Evolutionary conservation across 192 early-diverging fungal species (phyloP).

Genomic region (Mortierella claussenii): DNA sequence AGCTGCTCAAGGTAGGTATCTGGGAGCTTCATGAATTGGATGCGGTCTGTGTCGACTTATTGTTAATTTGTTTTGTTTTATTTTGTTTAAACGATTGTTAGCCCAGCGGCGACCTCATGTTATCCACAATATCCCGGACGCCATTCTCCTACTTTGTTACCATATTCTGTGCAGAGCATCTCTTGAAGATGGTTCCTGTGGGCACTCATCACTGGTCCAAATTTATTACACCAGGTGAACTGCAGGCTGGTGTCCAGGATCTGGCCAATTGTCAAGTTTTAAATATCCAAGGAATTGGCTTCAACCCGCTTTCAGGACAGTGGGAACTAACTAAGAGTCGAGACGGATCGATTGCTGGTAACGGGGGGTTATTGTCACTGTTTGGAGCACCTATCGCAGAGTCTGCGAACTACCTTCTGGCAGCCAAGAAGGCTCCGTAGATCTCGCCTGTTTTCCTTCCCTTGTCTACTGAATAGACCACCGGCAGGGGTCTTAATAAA

Average conservation of each 20-base stretch:
- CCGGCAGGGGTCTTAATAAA: not conserved
- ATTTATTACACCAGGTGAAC: slow-evolving; percentile 85
- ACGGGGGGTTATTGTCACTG: slow-evolving; percentile 24
- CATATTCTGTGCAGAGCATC: slow-evolving; percentile 83
- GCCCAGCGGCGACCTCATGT: slow-evolving; percentile 75
- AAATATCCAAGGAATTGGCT: slow-evolving; percentile 65
- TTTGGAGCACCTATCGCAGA: slow-evolving; percentile 27
- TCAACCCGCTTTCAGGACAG: slow-evolving; percentile 62
- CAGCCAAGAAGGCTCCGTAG: slow-evolving; percentile 36
- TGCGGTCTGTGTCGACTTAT: no score
- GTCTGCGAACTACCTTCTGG: slow-evolving; percentile 60
- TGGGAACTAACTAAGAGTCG: slow-evolving; percentile 52
- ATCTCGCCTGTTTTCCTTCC: not conserved
- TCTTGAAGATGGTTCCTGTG: slow-evolving; percentile 78
- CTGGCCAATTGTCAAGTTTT: slow-evolving; percentile 57
- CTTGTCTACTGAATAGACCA: not conserved
- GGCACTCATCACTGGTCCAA: slow-evolving; percentile 91
- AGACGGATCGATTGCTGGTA: slow-evolving; percentile 16
- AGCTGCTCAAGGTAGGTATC: slow-evolving; percentile 77
- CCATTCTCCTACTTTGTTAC: slow-evolving; percentile 78
- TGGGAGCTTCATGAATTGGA: no score
- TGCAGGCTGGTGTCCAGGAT: slow-evolving; percentile 60
- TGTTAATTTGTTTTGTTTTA: no score
- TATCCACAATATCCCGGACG: slow-evolving; percentile 95
- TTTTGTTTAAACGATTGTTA: slow-evolving; percentile 18